These are phyloP conservation scores for Xanthoceras sorbifolium DNA, from an alignment of 345 rosid genomes.

Conservation along the genomic window DNA sequence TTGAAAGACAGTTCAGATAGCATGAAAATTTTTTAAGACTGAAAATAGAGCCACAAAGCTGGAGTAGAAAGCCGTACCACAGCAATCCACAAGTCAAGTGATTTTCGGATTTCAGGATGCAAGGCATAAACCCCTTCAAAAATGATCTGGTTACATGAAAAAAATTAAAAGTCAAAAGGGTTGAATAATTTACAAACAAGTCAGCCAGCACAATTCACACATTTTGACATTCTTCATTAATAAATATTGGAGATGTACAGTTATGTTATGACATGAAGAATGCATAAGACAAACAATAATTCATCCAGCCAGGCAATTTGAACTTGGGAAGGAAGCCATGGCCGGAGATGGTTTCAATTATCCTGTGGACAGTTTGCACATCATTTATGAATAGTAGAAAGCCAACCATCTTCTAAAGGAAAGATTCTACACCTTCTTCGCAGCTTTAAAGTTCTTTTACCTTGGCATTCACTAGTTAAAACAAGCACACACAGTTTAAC, in stretches of 20 bases:
- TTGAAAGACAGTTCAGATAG: not conserved
- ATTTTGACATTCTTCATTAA: conserved; percentile 3
- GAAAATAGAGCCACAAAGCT: conserved; percentile 19
- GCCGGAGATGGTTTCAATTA: not conserved
- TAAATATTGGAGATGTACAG: not conserved
- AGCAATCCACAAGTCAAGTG: conserved; percentile 96
- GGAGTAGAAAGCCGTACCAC: conserved; percentile 58
- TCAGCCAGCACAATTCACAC: not conserved
- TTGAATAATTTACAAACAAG: not conserved
- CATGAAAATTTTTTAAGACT: not conserved
- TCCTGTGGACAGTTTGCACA: not conserved
- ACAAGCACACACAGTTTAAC: not conserved
- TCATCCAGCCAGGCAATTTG: not conserved
- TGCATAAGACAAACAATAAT: not conserved
- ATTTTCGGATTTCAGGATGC: conserved; percentile 91
- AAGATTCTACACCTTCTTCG: not conserved
- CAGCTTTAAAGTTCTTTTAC: not conserved
- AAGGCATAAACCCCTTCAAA: conserved; percentile 97
- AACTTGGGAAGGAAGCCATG: not conserved
- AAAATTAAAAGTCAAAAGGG: not conserved
- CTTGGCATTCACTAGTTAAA: not conserved
- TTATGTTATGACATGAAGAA: conserved; percentile 5
- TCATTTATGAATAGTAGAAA: not conserved
- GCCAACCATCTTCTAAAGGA: not conserved
- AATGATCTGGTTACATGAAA: conserved; percentile 60